Conservation (phyloP, 768 basidiomycete species). For the Coprinopsis strossmayeri region DNA sequence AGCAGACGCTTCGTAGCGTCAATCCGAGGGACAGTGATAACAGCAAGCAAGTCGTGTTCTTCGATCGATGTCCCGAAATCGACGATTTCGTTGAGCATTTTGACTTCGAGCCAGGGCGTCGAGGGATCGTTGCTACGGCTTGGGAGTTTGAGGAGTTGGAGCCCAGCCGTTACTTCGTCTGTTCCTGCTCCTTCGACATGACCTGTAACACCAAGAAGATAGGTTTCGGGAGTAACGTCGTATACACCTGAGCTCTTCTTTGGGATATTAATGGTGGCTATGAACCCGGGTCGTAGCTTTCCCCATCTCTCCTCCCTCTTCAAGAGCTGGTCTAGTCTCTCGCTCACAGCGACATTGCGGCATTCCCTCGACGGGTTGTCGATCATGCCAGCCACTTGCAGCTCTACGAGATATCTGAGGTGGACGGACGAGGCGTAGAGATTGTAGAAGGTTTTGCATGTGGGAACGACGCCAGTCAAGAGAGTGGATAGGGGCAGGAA, state of each 20-base stretch:
- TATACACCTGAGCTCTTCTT: constrained; percentile 11
- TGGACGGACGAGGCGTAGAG: constrained; percentile 1
- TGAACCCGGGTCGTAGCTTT: constrained; percentile 8
- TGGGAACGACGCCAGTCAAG: background rate
- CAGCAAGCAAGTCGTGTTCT: constrained; percentile 16
- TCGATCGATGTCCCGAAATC: constrained; percentile 18
- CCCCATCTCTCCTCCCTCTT: constrained; percentile 11
- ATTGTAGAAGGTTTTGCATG: background rate
- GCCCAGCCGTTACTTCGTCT: background rate
- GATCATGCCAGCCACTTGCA: constrained; percentile 4
- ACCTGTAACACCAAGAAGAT: constrained; percentile 6
- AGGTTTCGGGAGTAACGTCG: constrained; percentile 13
- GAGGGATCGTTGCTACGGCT: background rate
- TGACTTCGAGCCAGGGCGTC: constrained; percentile 3
- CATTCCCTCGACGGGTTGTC: constrained; percentile 11
- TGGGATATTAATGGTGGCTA: constrained; percentile 12
- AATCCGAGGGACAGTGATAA: constrained; percentile 3
- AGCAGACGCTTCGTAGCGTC: background rate
- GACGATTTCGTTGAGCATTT: constrained; percentile 9
- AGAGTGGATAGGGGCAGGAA: background rate
- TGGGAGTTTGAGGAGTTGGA: constrained; percentile 8
- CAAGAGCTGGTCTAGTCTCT: constrained; percentile 7
- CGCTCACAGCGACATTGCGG: background rate
- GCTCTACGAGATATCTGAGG: constrained; percentile 9
- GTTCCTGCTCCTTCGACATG: background rate